Percentiles rank a stretch among this genome's conserved stretches.
These are phyloP conservation scores for Pythium monospermum DNA, from an alignment of 352 stramenopile genomes.

Conservation along the genomic window DNA sequence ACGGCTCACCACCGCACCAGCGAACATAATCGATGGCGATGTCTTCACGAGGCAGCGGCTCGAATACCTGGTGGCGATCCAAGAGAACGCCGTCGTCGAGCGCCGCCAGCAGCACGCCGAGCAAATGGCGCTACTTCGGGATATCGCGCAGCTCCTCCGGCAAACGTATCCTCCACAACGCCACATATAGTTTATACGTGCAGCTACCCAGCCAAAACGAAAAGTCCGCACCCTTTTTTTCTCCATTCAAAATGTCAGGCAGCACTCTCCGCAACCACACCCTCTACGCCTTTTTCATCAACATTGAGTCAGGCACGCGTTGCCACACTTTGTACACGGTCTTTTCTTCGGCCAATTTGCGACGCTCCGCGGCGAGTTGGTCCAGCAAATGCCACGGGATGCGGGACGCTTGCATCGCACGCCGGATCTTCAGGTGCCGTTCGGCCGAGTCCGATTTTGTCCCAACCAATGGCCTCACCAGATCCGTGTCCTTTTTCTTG, in stretches of 20 bases:
- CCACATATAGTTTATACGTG: too few relatives aligned
- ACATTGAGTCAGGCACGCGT: conserved; percentile 23
- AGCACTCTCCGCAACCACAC: too few relatives aligned
- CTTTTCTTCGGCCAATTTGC: conserved; percentile 50
- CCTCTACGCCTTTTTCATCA: not conserved
- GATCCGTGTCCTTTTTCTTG: too few relatives aligned
- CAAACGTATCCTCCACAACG: too few relatives aligned
- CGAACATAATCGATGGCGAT: not conserved
- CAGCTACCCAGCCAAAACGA: too few relatives aligned
- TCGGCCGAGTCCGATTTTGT: conserved; percentile 8
- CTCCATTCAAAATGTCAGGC: too few relatives aligned
- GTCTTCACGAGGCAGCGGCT: not conserved
- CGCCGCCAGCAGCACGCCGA: conserved; percentile 47
- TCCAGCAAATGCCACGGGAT: conserved; percentile 74
- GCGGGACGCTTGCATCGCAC: conserved; percentile 39
- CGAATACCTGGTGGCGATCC: conserved; percentile 29
- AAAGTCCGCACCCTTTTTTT: too few relatives aligned
- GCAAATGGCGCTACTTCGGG: conserved; percentile 44
- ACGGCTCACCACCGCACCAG: not conserved
- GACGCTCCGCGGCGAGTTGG: conserved; percentile 41
- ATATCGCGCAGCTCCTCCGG: conserved; percentile 30
- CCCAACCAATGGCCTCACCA: too few relatives aligned
- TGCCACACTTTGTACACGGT: conserved; percentile 53
- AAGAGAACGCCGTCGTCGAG: conserved; percentile 40
- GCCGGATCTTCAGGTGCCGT: conserved; percentile 10